A percentile compares a stretch with the other conserved stretches of the same genome.
Evolutionary conservation across 495 filamentous ascomycete species (phyloP).

Genomic region (Podospora pseudocomata): DNA sequence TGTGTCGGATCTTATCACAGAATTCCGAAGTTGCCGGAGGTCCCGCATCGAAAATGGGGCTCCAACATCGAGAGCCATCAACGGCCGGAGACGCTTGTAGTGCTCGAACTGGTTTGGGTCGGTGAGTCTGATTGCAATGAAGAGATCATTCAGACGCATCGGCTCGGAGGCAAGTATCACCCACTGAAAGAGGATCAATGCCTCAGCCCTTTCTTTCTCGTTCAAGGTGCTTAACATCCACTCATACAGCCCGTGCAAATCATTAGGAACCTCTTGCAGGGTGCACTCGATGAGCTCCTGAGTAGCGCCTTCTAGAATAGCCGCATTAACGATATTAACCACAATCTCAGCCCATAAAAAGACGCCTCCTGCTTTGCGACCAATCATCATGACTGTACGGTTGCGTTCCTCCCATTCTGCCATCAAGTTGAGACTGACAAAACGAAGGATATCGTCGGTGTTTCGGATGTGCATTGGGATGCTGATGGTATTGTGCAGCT

Average conservation of each 20-base stretch:
- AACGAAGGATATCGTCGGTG: conserved; percentile 34
- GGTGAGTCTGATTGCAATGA: conserved; percentile 33
- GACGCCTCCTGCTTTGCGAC: conserved; percentile 31
- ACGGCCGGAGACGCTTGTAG: conserved; percentile 21
- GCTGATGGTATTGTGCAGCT: conserved; percentile 27
- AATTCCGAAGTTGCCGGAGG: conserved; percentile 30
- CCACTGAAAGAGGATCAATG: conserved; percentile 38
- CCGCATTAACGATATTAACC: conserved; percentile 38
- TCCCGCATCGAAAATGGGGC: conserved; percentile 32
- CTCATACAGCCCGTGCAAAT: conserved; percentile 39
- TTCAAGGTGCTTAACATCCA: conserved; percentile 36
- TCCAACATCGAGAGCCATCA: conserved; percentile 30
- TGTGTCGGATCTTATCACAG: conserved; percentile 34
- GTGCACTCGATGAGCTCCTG: conserved; percentile 36
- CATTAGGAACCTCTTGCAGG: conserved; percentile 33
- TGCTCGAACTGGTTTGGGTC: conserved; percentile 18
- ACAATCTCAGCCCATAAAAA: conserved; percentile 41
- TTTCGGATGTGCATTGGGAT: conserved; percentile 36
- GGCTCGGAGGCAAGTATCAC: conserved; percentile 36
- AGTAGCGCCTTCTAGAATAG: conserved; percentile 34
- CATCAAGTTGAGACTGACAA: conserved; percentile 34
- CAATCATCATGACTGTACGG: conserved; percentile 25
- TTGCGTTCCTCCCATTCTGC: conserved; percentile 36
- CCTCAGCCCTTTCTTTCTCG: conserved; percentile 33
- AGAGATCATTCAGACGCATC: conserved; percentile 37